Evolutionary conservation across 208 protist species (phyloP).

Genomic region (Angomonas ambiguus): DNA sequence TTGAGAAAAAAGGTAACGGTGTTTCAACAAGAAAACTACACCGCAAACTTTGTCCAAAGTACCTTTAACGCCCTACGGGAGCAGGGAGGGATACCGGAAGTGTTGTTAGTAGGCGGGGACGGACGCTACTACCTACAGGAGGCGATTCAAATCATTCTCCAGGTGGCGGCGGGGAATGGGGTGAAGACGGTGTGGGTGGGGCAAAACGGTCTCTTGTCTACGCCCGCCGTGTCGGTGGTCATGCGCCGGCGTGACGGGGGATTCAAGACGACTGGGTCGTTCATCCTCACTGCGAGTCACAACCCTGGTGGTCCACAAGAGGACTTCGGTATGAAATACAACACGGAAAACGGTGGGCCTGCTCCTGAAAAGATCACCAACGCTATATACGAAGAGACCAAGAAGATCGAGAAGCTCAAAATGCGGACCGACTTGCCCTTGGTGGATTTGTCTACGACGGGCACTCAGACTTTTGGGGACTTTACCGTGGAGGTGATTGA

Average conservation of each 20-base stretch:
- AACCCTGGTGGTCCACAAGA: conserved; percentile 96
- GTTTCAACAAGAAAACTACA: conserved; percentile 91
- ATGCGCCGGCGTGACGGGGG: conserved; percentile 78
- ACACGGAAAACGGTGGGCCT: conserved; percentile 95
- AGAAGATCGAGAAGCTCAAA: conserved; percentile 54
- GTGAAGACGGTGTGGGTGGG: conserved; percentile 87
- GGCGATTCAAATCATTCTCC: conserved; percentile 93
- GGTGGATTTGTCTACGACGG: conserved; percentile 54
- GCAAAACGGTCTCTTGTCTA: conserved; percentile 93
- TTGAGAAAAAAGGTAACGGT: conserved; percentile 94
- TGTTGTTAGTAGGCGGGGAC: conserved; percentile 96
- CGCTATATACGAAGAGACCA: conserved; percentile 89
- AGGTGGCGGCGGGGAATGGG: conserved; percentile 93
- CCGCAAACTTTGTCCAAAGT: conserved; percentile 97
- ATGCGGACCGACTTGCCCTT: conserved; percentile 48
- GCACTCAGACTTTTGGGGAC: conserved; percentile 43
- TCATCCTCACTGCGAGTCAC: conserved; percentile 97
- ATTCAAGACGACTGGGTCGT: conserved; percentile 67
- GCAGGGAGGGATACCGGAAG: conserved; percentile 39
- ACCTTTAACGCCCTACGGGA: conserved; percentile 89
- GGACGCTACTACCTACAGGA: conserved; percentile 93
- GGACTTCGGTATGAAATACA: conserved; percentile 99
- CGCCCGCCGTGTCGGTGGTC: conserved; percentile 94
- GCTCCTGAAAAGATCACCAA: conserved; percentile 94
- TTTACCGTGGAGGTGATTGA: conserved; percentile 92